A percentile compares a stretch with the other conserved stretches of the same genome.
Evolutionary conservation across 495 filamentous ascomycete species (phyloP).

Genomic region (Evernia prunastri): DNA sequence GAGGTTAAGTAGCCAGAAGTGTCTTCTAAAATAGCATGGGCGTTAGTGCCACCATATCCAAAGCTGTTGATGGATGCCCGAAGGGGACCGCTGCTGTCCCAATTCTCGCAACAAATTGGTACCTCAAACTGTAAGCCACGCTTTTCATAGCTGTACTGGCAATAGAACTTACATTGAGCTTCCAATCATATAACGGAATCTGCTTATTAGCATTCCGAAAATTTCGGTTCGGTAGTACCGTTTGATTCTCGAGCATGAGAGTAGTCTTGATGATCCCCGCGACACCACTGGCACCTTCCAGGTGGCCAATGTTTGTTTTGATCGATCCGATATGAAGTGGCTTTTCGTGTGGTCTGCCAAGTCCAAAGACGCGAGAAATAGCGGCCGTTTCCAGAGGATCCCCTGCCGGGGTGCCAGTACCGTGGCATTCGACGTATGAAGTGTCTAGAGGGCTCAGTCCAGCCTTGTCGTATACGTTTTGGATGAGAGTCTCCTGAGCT

Average conservation of each 20-base stretch:
- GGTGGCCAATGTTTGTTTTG: slow-evolving; percentile 39
- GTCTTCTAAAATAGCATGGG: slow-evolving; percentile 45
- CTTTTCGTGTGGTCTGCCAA: neutral
- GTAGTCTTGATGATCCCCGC: slow-evolving; percentile 35
- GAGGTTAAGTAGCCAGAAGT: neutral
- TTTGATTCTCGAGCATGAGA: neutral
- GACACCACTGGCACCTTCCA: slow-evolving; percentile 33
- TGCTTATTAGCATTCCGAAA: neutral
- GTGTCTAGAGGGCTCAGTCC: slow-evolving; percentile 16
- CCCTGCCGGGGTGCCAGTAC: slow-evolving; percentile 10
- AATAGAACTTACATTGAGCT: neutral
- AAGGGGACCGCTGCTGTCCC: slow-evolving; percentile 17
- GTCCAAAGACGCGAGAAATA: neutral
- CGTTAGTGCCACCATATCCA: slow-evolving; percentile 55
- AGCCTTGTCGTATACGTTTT: slow-evolving; percentile 22
- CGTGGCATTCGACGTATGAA: slow-evolving; percentile 26
- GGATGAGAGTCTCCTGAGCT: slow-evolving; percentile 19
- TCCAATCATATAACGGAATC: neutral
- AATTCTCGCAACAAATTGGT: neutral
- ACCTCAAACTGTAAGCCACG: neutral
- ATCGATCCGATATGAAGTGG: slow-evolving; percentile 31
- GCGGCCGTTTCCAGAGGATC: slow-evolving; percentile 11
- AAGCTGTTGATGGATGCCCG: slow-evolving; percentile 55
- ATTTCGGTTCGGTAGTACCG: neutral
- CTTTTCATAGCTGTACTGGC: neutral